Conservation (phyloP, 345 rosid genomes). For the Citrus trifoliata region DNA sequence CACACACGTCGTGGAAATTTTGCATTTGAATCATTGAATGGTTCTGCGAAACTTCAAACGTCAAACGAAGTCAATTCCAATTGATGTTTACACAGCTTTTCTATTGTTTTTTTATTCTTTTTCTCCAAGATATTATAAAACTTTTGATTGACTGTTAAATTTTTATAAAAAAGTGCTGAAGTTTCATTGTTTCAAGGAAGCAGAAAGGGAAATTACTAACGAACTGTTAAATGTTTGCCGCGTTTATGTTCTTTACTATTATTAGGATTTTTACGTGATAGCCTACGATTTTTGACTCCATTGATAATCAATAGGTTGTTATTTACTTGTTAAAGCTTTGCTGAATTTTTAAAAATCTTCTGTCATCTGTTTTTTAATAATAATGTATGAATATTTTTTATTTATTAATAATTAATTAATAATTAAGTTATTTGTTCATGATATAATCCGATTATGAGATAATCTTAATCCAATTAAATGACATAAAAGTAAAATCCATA, state of each 20-base stretch:
- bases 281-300: no score
- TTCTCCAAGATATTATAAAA: no score
- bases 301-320: no score
- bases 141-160: neutral
- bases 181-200: neutral
- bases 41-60: neutral
- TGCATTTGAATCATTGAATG: neutral
- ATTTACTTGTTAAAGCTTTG: no score
- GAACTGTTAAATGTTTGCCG: neutral
- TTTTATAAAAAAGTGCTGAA: no score
- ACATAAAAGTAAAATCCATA: no score
- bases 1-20: no score
- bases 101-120: neutral
- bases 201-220: neutral
- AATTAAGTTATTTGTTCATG: no score
- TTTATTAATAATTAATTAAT: no score
- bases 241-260: neutral
- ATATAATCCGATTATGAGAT: accelerated
- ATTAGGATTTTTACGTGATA: no score
- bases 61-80: neutral
- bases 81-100: neutral
- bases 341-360: accelerated
- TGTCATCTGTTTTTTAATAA: accelerated
- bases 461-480: no score
- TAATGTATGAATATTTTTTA: no score